Evolutionary conservation across 2,329 filamentous ascomycete species (phyloP).

Genomic region (Colletotrichum liriopes): DNA sequence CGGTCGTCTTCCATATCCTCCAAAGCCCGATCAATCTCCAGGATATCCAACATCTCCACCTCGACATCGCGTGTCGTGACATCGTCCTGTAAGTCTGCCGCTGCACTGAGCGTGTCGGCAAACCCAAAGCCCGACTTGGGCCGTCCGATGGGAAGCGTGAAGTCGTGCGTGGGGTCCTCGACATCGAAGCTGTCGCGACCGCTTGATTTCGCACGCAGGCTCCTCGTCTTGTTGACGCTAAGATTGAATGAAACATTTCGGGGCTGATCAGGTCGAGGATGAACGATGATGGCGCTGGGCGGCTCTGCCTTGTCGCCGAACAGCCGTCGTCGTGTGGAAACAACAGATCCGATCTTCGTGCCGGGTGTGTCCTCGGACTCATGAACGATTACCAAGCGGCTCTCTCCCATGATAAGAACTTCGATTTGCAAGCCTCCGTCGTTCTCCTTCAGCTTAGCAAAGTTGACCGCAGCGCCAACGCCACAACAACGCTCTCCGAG

Average conservation of each 20-base stretch:
- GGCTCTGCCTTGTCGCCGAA: conserved; percentile 55
- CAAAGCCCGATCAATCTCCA: conserved; percentile 75
- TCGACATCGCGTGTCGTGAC: conserved; percentile 69
- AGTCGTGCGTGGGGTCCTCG: conserved; percentile 44
- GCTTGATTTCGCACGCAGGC: conserved; percentile 28
- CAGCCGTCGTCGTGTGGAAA: conserved; percentile 49
- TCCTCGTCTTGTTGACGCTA: conserved; percentile 57
- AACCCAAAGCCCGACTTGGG: conserved; percentile 64
- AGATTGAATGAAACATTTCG: conserved; percentile 66
- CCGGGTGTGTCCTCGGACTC: conserved; percentile 66
- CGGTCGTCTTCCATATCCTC: conserved; percentile 68
- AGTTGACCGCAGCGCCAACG: conserved; percentile 62
- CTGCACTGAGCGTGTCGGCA: conserved; percentile 65
- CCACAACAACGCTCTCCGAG: conserved; percentile 72
- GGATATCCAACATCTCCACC: conserved; percentile 75
- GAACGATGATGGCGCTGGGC: conserved; percentile 70
- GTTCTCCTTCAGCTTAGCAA: conserved; percentile 46
- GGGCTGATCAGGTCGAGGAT: conserved; percentile 59
- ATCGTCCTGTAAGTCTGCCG: conserved; percentile 67
- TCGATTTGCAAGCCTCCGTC: conserved; percentile 67
- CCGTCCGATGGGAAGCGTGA: conserved; percentile 48
- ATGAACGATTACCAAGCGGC: conserved; percentile 68
- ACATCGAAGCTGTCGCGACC: conserved; percentile 36
- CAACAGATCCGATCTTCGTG: conserved; percentile 57
- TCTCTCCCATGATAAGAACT: conserved; percentile 70